Base-by-base conservation (phyloP, 805 yeast genomes). In the Candida berthetii region DNA sequence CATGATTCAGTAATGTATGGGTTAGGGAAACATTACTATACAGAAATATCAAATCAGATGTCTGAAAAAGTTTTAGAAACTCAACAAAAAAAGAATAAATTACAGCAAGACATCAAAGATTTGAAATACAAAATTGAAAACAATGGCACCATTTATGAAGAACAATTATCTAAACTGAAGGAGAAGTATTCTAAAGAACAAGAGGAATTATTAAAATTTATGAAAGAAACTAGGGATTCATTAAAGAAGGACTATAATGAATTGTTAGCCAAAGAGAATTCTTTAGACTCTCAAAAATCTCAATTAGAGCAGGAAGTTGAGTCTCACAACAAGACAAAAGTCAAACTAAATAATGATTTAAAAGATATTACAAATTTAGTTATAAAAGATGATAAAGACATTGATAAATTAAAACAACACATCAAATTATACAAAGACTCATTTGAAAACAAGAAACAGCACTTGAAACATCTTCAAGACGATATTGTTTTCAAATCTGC, bases 31-130 rank as follows among this genome's bases (percentile, higher is more conserved):
- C 63, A 51, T 3, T 68, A 64, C 42, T 49, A 55, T 16, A 29
- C 45, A 0, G 60, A 70, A 49, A 63, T 76, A 1, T 74, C 74
- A 33, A 42, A 50, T 1, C 45, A 71, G 6, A 61, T 71, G 28
- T 50, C 60, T 7, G 53, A 53, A 14, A 69, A 66, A 40, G 61
- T 63, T 5, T 50, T 50, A 16, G 52, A 59, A 32, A 54, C 58
- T 24, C 60, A 67, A 35, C 42, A 48, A 8, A 52, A 60, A 36
- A 67, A 66, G 42, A 51, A 47, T 5, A 39, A 44, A 19, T 37
- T 65, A 29, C 24, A 46, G 33, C 38, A 50, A 27, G 46, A 68
- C 42, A 57, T 68, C 1, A 61, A 58, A 13, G 61, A 58, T 15
- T 50, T 64, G 14, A 52, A 56, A 41, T 34, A 44, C 38, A 52